phyloP scores from a whole-genome alignment of 495 filamentous ascomycete species.

The Hypomontagnella monticulosa region DNA sequence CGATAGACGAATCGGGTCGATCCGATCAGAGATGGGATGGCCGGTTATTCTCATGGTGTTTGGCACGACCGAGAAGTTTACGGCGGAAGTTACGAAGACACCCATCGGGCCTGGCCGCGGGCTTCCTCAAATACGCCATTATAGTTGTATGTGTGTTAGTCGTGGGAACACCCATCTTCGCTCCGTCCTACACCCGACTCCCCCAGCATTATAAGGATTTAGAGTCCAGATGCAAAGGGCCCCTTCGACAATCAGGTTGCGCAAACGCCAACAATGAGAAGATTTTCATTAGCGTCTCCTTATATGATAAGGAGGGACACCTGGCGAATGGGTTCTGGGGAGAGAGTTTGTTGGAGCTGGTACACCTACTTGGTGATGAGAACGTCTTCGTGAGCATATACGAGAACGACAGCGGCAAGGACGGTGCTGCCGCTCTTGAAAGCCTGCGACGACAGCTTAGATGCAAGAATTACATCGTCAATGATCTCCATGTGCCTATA shows the following conservation, averaged over 20 bases:
- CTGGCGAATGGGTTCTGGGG: slow-evolving; percentile 76
- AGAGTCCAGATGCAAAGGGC: slow-evolving; percentile 34
- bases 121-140: slow-evolving; percentile 25
- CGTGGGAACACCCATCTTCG: slow-evolving; percentile 61
- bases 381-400: slow-evolving; percentile 71
- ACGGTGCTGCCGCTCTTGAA: slow-evolving; percentile 53
- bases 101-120: slow-evolving; percentile 6
- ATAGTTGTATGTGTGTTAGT: slow-evolving; percentile 40
- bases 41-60: slow-evolving; percentile 28
- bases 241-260: slow-evolving; percentile 55
- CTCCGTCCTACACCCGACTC: slow-evolving; percentile 68
- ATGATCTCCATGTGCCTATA: slow-evolving; percentile 61
- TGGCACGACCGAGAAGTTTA: slow-evolving; percentile 24
- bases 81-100: slow-evolving; percentile 34
- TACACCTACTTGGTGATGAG: slow-evolving; percentile 66
- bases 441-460: slow-evolving; percentile 51
- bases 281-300: slow-evolving; percentile 78
- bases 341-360: slow-evolving; percentile 65
- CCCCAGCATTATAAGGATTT: slow-evolving; percentile 55
- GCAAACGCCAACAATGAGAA: slow-evolving; percentile 72
- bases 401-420: slow-evolving; percentile 72
- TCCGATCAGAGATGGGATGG: slow-evolving; percentile 25
- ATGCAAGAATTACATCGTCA: slow-evolving; percentile 64
- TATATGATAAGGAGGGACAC: slow-evolving; percentile 67
- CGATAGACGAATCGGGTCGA: neutral